Percentiles rank a stretch among this genome's conserved stretches.
Evolutionary conservation across 2,329 filamentous ascomycete genomes (phyloP).

Genomic region (Sclerotinia spermophila): DNA sequence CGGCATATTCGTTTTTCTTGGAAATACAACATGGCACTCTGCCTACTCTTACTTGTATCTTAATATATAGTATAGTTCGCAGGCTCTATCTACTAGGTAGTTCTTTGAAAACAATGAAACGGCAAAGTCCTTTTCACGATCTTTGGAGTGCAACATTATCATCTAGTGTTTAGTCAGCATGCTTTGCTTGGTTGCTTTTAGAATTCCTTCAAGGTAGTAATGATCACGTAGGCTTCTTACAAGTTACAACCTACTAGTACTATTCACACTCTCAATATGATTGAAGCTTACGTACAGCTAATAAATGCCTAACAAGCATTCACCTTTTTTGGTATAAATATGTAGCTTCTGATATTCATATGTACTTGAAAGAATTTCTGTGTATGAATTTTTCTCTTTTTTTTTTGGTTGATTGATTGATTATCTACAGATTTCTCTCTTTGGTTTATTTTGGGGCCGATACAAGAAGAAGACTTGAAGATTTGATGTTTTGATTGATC

Average conservation of each 20-base stretch:
- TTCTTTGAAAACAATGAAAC: not conserved
- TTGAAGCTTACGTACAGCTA: not conserved
- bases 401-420: not conserved
- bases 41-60: not conserved
- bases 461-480: not conserved
- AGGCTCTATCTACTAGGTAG: not conserved
- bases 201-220: constrained; percentile 3
- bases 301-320: not conserved
- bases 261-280: not conserved
- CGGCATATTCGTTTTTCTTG: constrained; percentile 12
- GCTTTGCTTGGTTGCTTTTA: not conserved
- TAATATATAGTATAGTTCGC: not conserved
- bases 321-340: not conserved
- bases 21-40: constrained; percentile 9
- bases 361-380: not conserved
- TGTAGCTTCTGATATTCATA: not conserved
- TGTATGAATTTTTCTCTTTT: not conserved
- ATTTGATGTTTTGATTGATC: too few relatives aligned
- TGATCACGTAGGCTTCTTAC: constrained; percentile 6
- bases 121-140: not conserved
- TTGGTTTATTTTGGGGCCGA: not conserved
- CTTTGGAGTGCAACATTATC: not conserved
- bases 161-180: not conserved
- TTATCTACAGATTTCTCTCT: not conserved
- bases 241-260: not conserved